Evolutionary conservation across 179 eudicot species (phyloP), one percentile per base, ranked within the genome.

Genomic region (Beta lomatogona): DNA sequence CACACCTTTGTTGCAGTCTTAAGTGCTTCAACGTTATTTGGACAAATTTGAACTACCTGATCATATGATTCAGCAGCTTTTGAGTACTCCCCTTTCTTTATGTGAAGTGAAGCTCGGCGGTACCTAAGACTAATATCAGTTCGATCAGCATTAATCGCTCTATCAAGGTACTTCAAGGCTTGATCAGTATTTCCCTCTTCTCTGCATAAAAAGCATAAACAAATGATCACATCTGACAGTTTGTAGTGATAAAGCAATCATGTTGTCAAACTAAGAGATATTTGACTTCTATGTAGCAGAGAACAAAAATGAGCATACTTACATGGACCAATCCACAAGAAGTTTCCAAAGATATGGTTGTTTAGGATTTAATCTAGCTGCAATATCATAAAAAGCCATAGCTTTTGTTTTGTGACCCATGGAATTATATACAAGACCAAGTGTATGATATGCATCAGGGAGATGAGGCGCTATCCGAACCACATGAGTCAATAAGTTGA

Each of bases 11-110:
- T 73, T 58, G 93, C 92, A 79, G 80, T 90, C 86, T 81, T 83
- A 54, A 91, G 89, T 66, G 92, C 92, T 87, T 89, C 93, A 16
- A 91, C 69, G 84, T 91, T 79, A 83, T 88, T 85, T 54, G 92
- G 97, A 74, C 89, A 78, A 36, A 86, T 82, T 66, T 84, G 87
- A 54, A 82, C 85, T 52, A 95, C 91, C 86, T 91, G 95, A 77
- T 90, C 89, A 86, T 95, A 95, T 45, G 97, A 81, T 74, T 91
- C 97, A 81, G 99, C 99, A 79, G 99, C 99, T 85, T 86, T 91
- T 46, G 79, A 86, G 83, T 77, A 87, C n/a, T 93, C 89, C 70
- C 89, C 90, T 58, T 85, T 83, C 84, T 95, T 91, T 82, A 90
- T 71, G 82, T 57, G 92, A 28, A 90, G 88, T 44, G 92, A 88